A percentile compares a stretch with the other conserved stretches of the same genome.
Evolutionary conservation across 768 basidiomycete genomes (phyloP).

Genomic region (Suillus hirtellus): DNA sequence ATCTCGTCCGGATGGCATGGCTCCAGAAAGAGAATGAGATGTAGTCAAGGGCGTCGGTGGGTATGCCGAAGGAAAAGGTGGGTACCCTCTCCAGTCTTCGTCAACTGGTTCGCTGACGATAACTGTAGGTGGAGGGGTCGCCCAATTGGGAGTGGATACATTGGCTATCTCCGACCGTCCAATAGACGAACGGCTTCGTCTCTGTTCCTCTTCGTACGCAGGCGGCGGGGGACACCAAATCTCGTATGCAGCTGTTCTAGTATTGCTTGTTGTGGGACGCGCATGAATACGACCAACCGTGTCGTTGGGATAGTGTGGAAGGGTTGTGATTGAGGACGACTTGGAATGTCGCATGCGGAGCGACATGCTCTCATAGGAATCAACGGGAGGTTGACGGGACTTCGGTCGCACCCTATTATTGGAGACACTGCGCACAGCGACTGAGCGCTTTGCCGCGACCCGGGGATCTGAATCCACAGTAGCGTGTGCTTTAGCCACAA

Average conservation of each 20-base stretch:
- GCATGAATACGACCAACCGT: constrained; percentile 21
- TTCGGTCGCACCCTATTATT: constrained; percentile 16
- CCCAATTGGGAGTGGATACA: constrained; percentile 8
- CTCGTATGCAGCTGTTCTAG: constrained; percentile 36
- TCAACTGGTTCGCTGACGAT: constrained; percentile 32
- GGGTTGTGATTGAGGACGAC: constrained; percentile 22
- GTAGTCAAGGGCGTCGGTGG: constrained; percentile 63
- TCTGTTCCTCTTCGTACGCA: constrained; percentile 39
- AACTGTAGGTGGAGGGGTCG: constrained; percentile 7
- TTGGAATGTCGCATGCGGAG: constrained; percentile 16
- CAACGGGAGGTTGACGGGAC: constrained; percentile 6
- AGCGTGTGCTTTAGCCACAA: constrained; percentile 12
- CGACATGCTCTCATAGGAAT: constrained; percentile 9
- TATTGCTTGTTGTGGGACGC: constrained; percentile 24
- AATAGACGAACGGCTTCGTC: constrained; percentile 23
- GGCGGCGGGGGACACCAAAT: constrained; percentile 66
- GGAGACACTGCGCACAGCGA: constrained; percentile 21
- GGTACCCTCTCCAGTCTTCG: constrained; percentile 77
- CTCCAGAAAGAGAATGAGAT: constrained; percentile 34
- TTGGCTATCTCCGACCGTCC: constrained; percentile 17
- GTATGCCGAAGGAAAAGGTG: constrained; percentile 76
- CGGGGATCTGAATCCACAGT: constrained; percentile 14
- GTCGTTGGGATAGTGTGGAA: constrained; percentile 26
- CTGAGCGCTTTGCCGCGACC: constrained; percentile 13
- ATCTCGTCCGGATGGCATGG: constrained; percentile 10